phyloP scores from a whole-genome alignment of 2,329 filamentous ascomycete genomes.

The Teratosphaeria gauchensis region DNA sequence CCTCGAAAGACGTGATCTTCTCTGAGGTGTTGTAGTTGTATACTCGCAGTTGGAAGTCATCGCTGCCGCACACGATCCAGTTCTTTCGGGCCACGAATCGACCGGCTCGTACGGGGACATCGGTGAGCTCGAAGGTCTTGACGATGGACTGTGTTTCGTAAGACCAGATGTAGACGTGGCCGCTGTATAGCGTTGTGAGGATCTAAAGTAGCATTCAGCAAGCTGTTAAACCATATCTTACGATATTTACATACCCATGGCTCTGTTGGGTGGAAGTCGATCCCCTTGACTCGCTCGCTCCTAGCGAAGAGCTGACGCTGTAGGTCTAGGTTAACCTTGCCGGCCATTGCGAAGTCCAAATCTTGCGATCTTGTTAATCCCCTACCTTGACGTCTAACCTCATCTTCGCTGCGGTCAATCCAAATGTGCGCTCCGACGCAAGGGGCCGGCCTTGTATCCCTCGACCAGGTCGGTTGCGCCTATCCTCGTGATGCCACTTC shows the following conservation, averaged over 20 bases:
- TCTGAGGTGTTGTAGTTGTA: slow-evolving; percentile 99
- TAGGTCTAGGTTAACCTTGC: slow-evolving; percentile 34
- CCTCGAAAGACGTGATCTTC: slow-evolving; percentile 95
- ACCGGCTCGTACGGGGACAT: slow-evolving; percentile 93
- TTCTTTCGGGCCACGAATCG: slow-evolving; percentile 97
- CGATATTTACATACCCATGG: slow-evolving; percentile 64
- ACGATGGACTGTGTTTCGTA: slow-evolving; percentile 95
- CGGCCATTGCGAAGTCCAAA: slow-evolving; percentile 13
- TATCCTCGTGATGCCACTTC: not conserved
- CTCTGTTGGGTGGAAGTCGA: slow-evolving; percentile 94
- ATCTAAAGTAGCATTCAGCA: slow-evolving; percentile 32
- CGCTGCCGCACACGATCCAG: slow-evolving; percentile 67
- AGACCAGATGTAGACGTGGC: slow-evolving; percentile 98
- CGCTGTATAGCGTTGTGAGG: slow-evolving; percentile 91
- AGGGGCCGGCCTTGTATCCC: slow-evolving; percentile 16
- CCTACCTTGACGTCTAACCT: slow-evolving; percentile 51
- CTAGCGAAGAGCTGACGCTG: slow-evolving; percentile 76
- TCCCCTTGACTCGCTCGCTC: slow-evolving; percentile 91
- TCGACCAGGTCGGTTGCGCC: slow-evolving; percentile 2
- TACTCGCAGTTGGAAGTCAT: slow-evolving; percentile 80
- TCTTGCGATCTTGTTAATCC: not conserved
- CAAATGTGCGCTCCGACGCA: slow-evolving; percentile 11
- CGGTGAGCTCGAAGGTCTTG: slow-evolving; percentile 97
- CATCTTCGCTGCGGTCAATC: slow-evolving; percentile 32
- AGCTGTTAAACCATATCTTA: not conserved